Evolutionary conservation across 805 yeast genomes (phyloP), one percentile per base, ranked within the genome.

Genomic region (Saccharomycopsis sp.): DNA sequence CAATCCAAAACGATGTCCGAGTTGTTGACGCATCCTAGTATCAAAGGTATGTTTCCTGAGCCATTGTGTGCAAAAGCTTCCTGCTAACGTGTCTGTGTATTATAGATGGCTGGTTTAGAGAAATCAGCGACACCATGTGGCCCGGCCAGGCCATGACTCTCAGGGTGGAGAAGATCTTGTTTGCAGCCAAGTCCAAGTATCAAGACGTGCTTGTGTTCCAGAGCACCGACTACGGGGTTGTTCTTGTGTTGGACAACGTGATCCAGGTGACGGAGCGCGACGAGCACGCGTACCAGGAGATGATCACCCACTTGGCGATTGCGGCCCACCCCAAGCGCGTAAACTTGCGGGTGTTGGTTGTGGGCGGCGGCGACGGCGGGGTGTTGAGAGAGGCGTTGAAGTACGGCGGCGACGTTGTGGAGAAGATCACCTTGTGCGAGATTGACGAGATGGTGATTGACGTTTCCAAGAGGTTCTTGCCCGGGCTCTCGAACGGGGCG

Each of bases 361-460:
- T 89, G 57, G 98, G 98, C 45, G 98, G 98, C 50, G 98, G 98
- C 57, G 98, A 89, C 62, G 98, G 98, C 54, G 97, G 97, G 64
- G 97, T 89, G 39, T 73, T 89, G 56, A 77, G 97, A 65, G 97
- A 89, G 65, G 72, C 88, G 57, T 84, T 87, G 57, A 89, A 89
- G 66, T 96, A 89, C 64, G 34, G 34, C 9, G 77, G 73, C 39
- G 77, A 73, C 39, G 61, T 73, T 46, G 85, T 89, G 41, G 95
- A 87, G 62, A 81, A 80, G 64, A 95, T 94, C 36, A 74, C 83
- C 66, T 70, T 89, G 51, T 87, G 95, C 63, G 98, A 89, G 64
- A 89, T 89, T 53, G 98, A 89, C 57, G 96, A 86, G 65, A 78
- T 87, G 33, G 97, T 88, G 45, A 85, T 88, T 57, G 71, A 78